Evolutionary conservation across 768 basidiomycete species (phyloP).

Genomic region (Xanthoconium stramineum): DNA sequence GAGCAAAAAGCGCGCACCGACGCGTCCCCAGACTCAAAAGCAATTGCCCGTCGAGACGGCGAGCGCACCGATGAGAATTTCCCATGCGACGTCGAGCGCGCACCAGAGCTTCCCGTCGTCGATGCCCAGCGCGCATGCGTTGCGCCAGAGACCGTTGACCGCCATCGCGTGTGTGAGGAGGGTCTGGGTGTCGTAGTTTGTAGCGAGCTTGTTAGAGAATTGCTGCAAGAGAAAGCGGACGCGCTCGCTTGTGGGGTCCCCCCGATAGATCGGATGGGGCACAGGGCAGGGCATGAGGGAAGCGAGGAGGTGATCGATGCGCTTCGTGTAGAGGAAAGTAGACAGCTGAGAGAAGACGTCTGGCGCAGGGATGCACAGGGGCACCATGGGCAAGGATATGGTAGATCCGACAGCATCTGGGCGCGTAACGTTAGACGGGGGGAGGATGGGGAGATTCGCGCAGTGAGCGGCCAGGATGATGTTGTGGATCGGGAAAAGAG

Average conservation of each 20-base stretch:
- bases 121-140: constrained; percentile 48
- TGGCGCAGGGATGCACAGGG: constrained; percentile 67
- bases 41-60: constrained; percentile 26
- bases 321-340: constrained; percentile 66
- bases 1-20: neutral
- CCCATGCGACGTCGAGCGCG: constrained; percentile 50
- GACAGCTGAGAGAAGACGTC: constrained; percentile 65
- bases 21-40: constrained; percentile 2
- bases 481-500: constrained; percentile 36
- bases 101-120: constrained; percentile 46
- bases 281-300: constrained; percentile 53
- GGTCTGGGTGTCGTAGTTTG: constrained; percentile 12
- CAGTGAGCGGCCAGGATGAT: constrained; percentile 34
- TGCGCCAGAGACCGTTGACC: constrained; percentile 50
- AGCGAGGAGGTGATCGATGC: constrained; percentile 53
- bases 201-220: constrained; percentile 17
- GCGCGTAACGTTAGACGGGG: constrained; percentile 10
- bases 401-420: constrained; percentile 18
- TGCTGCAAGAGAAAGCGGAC: constrained; percentile 11
- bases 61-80: constrained; percentile 42
- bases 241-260: constrained; percentile 20
- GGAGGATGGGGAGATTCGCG: constrained; percentile 27
- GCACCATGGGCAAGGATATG: constrained; percentile 56
- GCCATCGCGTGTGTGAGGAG: constrained; percentile 36
- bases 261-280: constrained; percentile 23